These are phyloP conservation scores for Yamadazyma paraphyllophila DNA, from an alignment of 805 yeast genomes.

Conservation along the genomic window DNA sequence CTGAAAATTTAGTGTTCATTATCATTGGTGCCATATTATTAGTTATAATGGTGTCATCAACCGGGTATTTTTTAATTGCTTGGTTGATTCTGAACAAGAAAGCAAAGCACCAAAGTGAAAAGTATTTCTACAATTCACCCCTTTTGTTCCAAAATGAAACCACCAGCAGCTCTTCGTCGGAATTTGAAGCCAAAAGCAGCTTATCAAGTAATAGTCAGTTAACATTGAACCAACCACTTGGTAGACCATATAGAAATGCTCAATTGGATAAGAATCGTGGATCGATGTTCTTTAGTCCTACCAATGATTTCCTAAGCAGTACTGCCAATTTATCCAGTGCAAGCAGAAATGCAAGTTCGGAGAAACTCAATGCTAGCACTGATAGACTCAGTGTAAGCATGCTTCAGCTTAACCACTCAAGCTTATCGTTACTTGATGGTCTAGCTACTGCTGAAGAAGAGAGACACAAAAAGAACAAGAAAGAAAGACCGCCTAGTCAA, in stretches of 20 bases:
- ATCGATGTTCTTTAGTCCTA: constrained; percentile 55
- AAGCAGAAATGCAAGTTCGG: constrained; percentile 1
- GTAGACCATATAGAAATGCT: constrained; percentile 30
- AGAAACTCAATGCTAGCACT: neutral
- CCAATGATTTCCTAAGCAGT: constrained; percentile 16
- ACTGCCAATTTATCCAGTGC: neutral
- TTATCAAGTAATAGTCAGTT: constrained; percentile 13
- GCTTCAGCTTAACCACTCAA: constrained; percentile 5
- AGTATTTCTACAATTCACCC: constrained; percentile 21
- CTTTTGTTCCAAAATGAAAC: constrained; percentile 1
- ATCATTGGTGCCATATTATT: constrained; percentile 37
- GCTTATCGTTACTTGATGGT: constrained; percentile 4
- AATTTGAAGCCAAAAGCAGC: constrained; percentile 19
- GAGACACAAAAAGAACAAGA: neutral
- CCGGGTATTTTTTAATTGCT: constrained; percentile 20
- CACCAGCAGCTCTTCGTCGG: constrained; percentile 15
- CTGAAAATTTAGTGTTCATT: constrained; percentile 43
- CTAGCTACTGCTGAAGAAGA: neutral
- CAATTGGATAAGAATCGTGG: constrained; percentile 26
- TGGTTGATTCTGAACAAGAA: constrained; percentile 21
- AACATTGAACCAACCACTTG: constrained; percentile 16
- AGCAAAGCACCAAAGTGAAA: constrained; percentile 34
- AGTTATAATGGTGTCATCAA: constrained; percentile 16
- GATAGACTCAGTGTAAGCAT: constrained; percentile 5
- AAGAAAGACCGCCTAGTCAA: constrained; percentile 38